Conservation (phyloP, 129 eudicot species). For the Flaveria bidentis region DNA sequence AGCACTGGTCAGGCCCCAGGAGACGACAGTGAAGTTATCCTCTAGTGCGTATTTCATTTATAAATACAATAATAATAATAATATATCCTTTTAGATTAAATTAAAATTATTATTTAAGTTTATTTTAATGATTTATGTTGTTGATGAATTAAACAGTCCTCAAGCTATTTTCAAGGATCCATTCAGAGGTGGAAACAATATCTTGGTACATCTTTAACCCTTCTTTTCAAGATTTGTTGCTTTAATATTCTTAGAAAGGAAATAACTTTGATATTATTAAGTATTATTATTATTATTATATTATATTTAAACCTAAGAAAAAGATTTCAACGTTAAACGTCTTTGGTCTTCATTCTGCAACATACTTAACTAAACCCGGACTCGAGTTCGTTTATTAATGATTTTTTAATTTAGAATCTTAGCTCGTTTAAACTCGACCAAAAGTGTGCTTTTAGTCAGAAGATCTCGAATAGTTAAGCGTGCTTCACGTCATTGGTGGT, state of each 20-base stretch:
- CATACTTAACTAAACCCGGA: too few relatives aligned
- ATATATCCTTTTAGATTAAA: background rate
- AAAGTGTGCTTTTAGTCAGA: background rate
- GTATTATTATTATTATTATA: too few relatives aligned
- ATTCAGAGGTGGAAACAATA: constrained; percentile 88
- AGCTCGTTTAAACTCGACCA: background rate
- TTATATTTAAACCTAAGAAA: background rate
- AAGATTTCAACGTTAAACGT: background rate
- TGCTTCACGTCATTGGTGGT: background rate
- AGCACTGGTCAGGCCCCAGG: constrained; percentile 98
- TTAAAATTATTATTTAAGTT: background rate
- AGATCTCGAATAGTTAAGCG: background rate
- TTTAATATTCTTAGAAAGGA: background rate
- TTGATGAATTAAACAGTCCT: constrained; percentile 59
- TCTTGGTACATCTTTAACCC: constrained; percentile 53
- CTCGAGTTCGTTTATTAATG: background rate
- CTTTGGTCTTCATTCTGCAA: background rate
- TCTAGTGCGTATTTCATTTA: constrained; percentile 51
- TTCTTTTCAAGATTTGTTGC: constrained; percentile 4
- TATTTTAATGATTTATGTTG: background rate
- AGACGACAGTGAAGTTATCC: constrained; percentile 90
- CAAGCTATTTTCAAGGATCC: constrained; percentile 97
- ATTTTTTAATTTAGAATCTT: background rate
- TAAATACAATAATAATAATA: background rate
- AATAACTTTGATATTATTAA: background rate